Base-by-base conservation (phyloP, 148 eudicot species). In the Diospyros lotus region DNA sequence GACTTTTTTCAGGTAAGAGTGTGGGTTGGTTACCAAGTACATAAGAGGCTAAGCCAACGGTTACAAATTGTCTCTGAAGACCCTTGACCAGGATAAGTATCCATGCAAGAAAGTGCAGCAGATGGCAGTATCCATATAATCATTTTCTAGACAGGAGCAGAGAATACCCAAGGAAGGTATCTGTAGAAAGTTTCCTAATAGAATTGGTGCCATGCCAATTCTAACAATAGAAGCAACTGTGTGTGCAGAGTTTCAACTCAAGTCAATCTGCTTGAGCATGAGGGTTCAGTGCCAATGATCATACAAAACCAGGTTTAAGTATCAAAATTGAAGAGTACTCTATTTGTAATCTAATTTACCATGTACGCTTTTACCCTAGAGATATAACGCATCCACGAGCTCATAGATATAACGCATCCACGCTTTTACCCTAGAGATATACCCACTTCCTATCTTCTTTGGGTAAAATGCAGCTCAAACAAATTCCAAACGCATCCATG, bases 201-300 rank as follows among this genome's bases (percentile, higher is more conserved):
- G 38, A 65, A 65, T 14, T 14, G 8, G 48, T 6, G n/a, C 5
- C 12, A 17, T 46, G 58, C 43, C 1, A 51, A 28, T 50, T 50
- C 44, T 68, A 18, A 28, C 56, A 28, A 10, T 68, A 10, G 9
- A 0, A 67, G 9, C 56, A 45, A 48, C 46, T 50, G 3, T 2
- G 28, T 28, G 28, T 68, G 60, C 13, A 68, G 43, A 41, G 43
- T 14, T 9, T 39, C 64, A 39, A 40, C 15, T 1, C 2, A 64
- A 14, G 11, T 38, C 58, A 69, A 68, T 38, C 59, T 68, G 58
- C 59, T 69, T n/a, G 59, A 69, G 4, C 43, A 38, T 68, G 72
- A 68, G 39, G 9, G 59, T 48, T 52, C 42, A 15, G 51, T 68
- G 42, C 58, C 71, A 12, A 48, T 13, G 18, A 52, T 28, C 39